Evolutionary conservation across 768 basidiomycete species (phyloP), one percentile per base, ranked within the genome.

Genomic region (Termitomyces sp.): DNA sequence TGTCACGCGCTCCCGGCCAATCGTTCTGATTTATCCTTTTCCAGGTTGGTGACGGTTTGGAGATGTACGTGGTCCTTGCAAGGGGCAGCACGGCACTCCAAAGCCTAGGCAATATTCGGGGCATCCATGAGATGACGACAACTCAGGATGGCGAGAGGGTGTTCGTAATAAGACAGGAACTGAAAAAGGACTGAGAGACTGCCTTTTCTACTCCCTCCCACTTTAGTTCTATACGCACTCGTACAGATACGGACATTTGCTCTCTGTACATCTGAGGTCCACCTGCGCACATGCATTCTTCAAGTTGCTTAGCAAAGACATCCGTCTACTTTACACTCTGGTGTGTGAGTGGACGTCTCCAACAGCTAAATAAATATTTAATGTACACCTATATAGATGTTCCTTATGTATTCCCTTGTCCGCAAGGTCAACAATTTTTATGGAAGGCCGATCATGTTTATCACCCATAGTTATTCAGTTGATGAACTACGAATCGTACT

Each of bases 11-110:
- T 58, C 29, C 25, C 53, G n/a, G 43, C 50, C 50, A 31, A 54
- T 37, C 41, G 54, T 61, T 43, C 62, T 60, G 49, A 60, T 41
- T 17, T 53, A 47, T 43, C 35, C 55, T 37, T 47, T 23, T 35
- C 41, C 63, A 92, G 90, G 95, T 99, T 61, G 96, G 96, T 43
- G 96, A 98, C 70, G 93, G 92, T 4, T 81, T 98, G 35, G 95
- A 98, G 69, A 90, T 96, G 60, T 96, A 88, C 66, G 80, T 98
- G 55, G 87, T 92, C 44, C 79, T 95, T 43, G 84, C 90, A 34
- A 83, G 80, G 66, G 88, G 81, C 41, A 84, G 85, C 65, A 63
- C 62, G 31, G 76, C 77, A 32, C 64, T 84, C 53, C 82, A 86
- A 59, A 84, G 81, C 3, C 68, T 90, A 54, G 82, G 82, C 62